phyloP scores from a whole-genome alignment of 1,284 basidiomycete species.

The Apiotrichum gracile region DNA sequence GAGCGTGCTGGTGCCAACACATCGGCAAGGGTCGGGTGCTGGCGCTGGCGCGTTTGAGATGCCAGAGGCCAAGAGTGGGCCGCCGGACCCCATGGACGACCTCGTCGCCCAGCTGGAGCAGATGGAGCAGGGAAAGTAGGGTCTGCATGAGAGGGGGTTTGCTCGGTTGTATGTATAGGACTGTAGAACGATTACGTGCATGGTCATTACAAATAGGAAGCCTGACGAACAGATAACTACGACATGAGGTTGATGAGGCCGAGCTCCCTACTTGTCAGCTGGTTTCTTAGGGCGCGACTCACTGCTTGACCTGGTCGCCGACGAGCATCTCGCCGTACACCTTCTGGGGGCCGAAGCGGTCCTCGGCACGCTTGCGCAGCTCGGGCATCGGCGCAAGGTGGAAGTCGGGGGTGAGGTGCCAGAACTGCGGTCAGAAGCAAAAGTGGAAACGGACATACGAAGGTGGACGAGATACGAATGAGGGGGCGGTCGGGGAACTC shows the following conservation, averaged over 20 bases:
- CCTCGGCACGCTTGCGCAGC: slow-evolving; percentile 49
- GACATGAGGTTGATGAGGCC: slow-evolving; percentile 71
- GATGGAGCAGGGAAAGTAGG: slow-evolving; percentile 50
- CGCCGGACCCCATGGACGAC: slow-evolving; percentile 66
- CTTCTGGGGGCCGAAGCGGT: slow-evolving; percentile 41
- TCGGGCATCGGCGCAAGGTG: slow-evolving; percentile 60
- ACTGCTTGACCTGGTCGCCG: slow-evolving; percentile 78
- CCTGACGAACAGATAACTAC: not conserved
- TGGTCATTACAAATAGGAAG: too few species aligned
- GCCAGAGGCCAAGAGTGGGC: not conserved
- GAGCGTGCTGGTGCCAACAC: slow-evolving; percentile 36
- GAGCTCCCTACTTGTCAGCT: slow-evolving; percentile 57
- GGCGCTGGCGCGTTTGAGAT: not conserved
- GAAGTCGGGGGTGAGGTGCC: slow-evolving; percentile 81
- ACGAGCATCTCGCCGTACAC: slow-evolving; percentile 74
- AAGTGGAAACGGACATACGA: slow-evolving; percentile 43
- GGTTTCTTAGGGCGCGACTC: slow-evolving; percentile 27
- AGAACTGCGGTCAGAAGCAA: slow-evolving; percentile 54
- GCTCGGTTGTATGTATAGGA: not conserved
- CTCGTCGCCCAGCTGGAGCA: slow-evolving; percentile 69
- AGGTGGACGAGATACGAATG: slow-evolving; percentile 86
- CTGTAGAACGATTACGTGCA: not conserved
- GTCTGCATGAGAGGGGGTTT: not conserved
- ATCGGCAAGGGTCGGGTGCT: too few species aligned
- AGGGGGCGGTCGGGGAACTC: slow-evolving; percentile 66